Conservation (phyloP, 345 rosid genomes). For the Lepidium aucheri region DNA sequence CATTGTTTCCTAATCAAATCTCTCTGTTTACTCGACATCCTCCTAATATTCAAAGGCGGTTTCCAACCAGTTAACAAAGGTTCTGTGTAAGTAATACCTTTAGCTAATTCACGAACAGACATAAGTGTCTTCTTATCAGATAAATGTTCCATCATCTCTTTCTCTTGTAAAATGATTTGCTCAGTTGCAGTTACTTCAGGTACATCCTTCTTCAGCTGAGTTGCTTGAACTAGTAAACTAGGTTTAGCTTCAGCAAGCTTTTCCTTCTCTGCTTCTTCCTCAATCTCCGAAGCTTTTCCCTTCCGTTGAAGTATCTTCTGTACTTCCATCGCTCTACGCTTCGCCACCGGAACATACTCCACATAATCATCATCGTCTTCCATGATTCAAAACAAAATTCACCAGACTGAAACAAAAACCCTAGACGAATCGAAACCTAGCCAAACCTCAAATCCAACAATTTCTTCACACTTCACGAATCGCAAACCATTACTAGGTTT, state of each 20-base stretch:
- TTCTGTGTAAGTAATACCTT: constrained; percentile 77
- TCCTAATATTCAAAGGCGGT: constrained; percentile 58
- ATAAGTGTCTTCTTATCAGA: constrained; percentile 78
- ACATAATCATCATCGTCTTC: constrained; percentile 68
- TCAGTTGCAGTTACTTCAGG: constrained; percentile 73
- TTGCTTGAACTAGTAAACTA: constrained; percentile 76
- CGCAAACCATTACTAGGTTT: neutral
- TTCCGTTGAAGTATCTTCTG: constrained; percentile 74
- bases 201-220: constrained; percentile 78
- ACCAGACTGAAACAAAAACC: neutral
- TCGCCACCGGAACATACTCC: constrained; percentile 75
- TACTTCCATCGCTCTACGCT: constrained; percentile 71
- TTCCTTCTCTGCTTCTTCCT: constrained; percentile 59
- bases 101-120: constrained; percentile 86
- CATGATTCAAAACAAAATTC: constrained; percentile 24
- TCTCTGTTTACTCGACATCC: constrained; percentile 47
- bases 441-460: neutral
- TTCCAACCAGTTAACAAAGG: constrained; percentile 87
- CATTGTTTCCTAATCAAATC: constrained; percentile 79
- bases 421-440: neutral
- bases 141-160: constrained; percentile 84
- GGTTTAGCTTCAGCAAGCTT: constrained; percentile 71
- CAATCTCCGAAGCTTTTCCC: constrained; percentile 49
- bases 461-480: neutral
- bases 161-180: constrained; percentile 82